Percentiles rank a stretch among this genome's conserved stretches.
phyloP scores from a whole-genome alignment of 73 alveolate species.

The Paramecium primaurelia region DNA sequence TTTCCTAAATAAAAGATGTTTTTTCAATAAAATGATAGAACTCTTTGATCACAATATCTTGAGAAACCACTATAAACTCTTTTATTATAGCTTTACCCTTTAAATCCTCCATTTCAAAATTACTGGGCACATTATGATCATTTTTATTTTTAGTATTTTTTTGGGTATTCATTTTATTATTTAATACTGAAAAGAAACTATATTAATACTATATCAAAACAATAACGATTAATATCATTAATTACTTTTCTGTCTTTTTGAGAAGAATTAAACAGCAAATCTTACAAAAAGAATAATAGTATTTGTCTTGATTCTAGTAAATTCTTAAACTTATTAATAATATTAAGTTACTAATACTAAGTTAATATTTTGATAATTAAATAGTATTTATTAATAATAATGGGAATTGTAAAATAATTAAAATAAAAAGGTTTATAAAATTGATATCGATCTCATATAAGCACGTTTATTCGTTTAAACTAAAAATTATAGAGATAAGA shows the following conservation, averaged over 20 bases:
- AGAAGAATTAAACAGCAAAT: background rate
- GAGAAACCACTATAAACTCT: background rate
- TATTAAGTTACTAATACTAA: background rate
- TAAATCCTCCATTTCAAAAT: slow-evolving; percentile 42
- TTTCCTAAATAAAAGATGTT: slow-evolving; percentile 1
- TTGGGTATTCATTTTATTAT: background rate
- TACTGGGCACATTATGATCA: background rate
- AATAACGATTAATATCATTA: background rate
- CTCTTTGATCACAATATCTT: background rate
- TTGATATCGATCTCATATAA: background rate
- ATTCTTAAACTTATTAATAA: background rate
- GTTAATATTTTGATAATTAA: background rate
- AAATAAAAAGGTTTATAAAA: background rate
- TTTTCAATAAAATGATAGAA: background rate
- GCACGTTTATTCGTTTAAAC: background rate
- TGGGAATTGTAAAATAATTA: background rate
- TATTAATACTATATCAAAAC: background rate
- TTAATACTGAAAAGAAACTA: background rate
- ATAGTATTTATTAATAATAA: background rate
- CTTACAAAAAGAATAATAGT: background rate
- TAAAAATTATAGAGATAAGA: background rate
- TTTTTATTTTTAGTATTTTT: background rate
- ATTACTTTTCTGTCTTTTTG: background rate
- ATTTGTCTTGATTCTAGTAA: background rate
- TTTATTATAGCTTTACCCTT: background rate